phyloP scores from a whole-genome alignment of 2,329 filamentous ascomycete genomes.

The Fusarium mexicanum region DNA sequence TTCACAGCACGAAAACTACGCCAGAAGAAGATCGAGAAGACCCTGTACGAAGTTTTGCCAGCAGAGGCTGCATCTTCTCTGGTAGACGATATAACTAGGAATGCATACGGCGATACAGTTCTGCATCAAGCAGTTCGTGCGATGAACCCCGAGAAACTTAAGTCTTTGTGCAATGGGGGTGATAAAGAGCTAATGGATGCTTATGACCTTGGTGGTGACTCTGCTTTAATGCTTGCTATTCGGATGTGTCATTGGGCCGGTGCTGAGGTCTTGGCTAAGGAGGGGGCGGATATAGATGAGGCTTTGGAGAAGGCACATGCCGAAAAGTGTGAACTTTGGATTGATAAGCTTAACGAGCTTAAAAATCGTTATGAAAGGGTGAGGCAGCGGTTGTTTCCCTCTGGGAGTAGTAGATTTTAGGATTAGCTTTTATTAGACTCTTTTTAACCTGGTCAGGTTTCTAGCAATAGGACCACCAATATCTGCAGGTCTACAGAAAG shows the following conservation, averaged over 20 bases:
- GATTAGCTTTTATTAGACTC: accelerated
- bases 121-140: background rate
- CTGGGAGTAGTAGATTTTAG: accelerated
- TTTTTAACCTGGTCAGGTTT: accelerated
- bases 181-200: background rate
- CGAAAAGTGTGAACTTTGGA: background rate
- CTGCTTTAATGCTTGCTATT: background rate
- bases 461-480: accelerated
- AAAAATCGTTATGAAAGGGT: accelerated
- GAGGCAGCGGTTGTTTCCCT: accelerated
- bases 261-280: accelerated
- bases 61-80: accelerated
- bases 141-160: accelerated
- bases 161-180: background rate
- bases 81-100: background rate
- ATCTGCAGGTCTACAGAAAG: too few relatives aligned
- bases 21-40: background rate
- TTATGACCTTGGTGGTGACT: background rate
- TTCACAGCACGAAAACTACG: background rate
- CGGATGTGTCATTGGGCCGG: background rate
- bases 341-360: background rate
- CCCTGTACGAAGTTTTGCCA: accelerated
- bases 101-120: background rate
- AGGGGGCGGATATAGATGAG: background rate
- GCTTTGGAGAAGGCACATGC: accelerated